Evolutionary conservation across 768 basidiomycete species (phyloP).

Genomic region (Boletus eberwhitei): DNA sequence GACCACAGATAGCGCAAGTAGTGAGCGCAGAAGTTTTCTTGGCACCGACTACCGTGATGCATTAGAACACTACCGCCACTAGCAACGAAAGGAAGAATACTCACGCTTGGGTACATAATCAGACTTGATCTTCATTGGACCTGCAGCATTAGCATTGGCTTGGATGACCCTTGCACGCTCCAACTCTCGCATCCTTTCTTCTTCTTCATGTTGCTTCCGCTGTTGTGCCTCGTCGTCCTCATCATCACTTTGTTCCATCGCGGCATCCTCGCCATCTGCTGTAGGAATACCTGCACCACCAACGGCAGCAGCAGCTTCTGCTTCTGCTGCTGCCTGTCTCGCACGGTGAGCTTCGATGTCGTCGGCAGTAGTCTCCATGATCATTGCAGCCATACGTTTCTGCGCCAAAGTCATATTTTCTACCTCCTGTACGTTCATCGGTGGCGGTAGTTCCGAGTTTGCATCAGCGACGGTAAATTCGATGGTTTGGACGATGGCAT

Average conservation of each 20-base stretch:
- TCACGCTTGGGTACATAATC: slow-evolving; percentile 93
- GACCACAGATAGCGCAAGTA: slow-evolving; percentile 91
- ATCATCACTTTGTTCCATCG: slow-evolving; percentile 79
- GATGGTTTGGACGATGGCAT: slow-evolving; percentile 95
- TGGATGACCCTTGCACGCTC: slow-evolving; percentile 80
- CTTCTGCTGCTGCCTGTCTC: slow-evolving; percentile 80
- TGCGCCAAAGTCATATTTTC: slow-evolving; percentile 96
- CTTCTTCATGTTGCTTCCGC: slow-evolving; percentile 62
- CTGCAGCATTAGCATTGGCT: slow-evolving; percentile 70
- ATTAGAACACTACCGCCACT: slow-evolving; percentile 5
- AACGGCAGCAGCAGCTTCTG: slow-evolving; percentile 79
- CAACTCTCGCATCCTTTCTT: slow-evolving; percentile 65
- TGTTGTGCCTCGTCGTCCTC: slow-evolving; percentile 67
- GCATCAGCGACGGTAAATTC: slow-evolving; percentile 95
- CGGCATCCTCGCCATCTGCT: slow-evolving; percentile 55
- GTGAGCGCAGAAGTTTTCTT: slow-evolving; percentile 67
- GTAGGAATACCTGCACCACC: slow-evolving; percentile 51
- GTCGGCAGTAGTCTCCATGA: slow-evolving; percentile 92
- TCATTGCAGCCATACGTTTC: slow-evolving; percentile 97
- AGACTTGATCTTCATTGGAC: slow-evolving; percentile 90
- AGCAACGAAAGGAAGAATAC: slow-evolving; percentile 30
- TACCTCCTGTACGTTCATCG: slow-evolving; percentile 92
- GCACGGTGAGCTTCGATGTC: slow-evolving; percentile 82
- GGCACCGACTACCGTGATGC: slow-evolving; percentile 51
- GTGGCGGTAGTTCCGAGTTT: slow-evolving; percentile 88